Conservation (phyloP, 129 eudicot genomes). For the Saposhnikovia divaricata region DNA sequence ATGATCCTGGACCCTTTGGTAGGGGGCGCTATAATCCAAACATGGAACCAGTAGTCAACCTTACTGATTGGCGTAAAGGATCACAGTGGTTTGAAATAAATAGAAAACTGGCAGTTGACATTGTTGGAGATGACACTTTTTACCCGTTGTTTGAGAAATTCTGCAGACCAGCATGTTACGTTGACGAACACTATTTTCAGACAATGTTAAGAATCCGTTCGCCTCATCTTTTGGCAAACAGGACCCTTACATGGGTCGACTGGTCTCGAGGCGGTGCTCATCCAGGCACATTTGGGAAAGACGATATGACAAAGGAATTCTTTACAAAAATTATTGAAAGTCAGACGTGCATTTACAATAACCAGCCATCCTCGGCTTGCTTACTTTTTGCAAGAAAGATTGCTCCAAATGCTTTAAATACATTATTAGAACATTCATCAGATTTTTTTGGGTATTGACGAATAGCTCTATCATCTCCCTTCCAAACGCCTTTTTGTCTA, state of each 20-base stretch:
- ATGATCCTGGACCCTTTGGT: slow-evolving; percentile 66
- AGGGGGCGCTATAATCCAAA: slow-evolving; percentile 60
- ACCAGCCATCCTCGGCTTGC: slow-evolving; percentile 45
- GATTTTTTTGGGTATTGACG: slow-evolving; percentile 51
- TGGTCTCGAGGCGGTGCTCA: slow-evolving; percentile 96
- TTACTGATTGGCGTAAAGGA: slow-evolving; percentile 79
- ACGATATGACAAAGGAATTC: slow-evolving; percentile 41
- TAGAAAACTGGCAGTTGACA: slow-evolving; percentile 54
- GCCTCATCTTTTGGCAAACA: slow-evolving; percentile 51
- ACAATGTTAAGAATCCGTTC: slow-evolving; percentile 60
- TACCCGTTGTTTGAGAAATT: slow-evolving; percentile 62
- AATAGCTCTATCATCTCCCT: background rate
- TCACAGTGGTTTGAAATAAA: slow-evolving; percentile 92
- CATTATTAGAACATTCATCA: slow-evolving; percentile 48
- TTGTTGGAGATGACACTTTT: slow-evolving; percentile 43
- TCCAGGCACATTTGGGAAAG: slow-evolving; percentile 70
- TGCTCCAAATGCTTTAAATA: slow-evolving; percentile 65
- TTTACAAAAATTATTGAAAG: slow-evolving; percentile 37
- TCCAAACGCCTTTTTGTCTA: background rate
- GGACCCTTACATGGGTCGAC: slow-evolving; percentile 76
- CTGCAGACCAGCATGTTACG: slow-evolving; percentile 78
- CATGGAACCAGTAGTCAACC: slow-evolving; percentile 62
- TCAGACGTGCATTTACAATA: slow-evolving; percentile 44
- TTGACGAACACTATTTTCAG: slow-evolving; percentile 88
- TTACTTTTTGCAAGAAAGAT: slow-evolving; percentile 86